These are phyloP conservation scores for Mentha longifolia DNA, from an alignment of 257 asterid genomes.

Conservation along the genomic window DNA sequence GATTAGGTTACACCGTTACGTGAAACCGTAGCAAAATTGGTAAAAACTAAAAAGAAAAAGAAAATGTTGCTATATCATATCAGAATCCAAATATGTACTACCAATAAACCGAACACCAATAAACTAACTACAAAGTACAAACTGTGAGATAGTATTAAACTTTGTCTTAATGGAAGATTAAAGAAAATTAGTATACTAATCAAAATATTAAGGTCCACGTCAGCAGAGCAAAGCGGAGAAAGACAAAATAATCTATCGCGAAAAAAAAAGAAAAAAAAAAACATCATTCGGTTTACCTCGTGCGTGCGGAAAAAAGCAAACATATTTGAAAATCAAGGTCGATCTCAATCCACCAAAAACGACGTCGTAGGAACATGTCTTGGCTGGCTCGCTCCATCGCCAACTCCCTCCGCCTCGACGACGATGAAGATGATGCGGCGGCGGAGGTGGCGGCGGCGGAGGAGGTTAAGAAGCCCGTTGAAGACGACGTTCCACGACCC, in stretches of 20 bases:
- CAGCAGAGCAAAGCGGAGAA: slow-evolving; percentile 17
- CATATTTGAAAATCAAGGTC: slow-evolving; percentile 32
- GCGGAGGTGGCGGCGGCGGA: slow-evolving; percentile 19
- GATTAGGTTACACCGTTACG: no score
- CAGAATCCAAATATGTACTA: no score
- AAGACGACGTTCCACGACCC: slow-evolving; percentile 35
- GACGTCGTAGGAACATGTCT: slow-evolving; percentile 62
- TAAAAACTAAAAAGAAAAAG: no score
- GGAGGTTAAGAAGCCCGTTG: slow-evolving; percentile 22
- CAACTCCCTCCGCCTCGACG: slow-evolving; percentile 79
- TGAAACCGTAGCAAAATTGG: no score
- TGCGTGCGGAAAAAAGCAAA: slow-evolving; percentile 3
- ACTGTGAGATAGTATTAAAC: no score
- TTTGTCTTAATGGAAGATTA: neutral
- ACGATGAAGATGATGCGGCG: slow-evolving; percentile 35
- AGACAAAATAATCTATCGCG: slow-evolving; percentile 30
- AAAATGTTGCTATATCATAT: no score
- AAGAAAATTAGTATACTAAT: neutral
- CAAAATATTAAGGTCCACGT: slow-evolving; percentile 30
- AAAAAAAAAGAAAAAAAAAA: slow-evolving; percentile 10
- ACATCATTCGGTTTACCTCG: slow-evolving; percentile 31
- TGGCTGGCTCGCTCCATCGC: slow-evolving; percentile 94
- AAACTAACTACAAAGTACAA: no score
- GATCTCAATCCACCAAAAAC: slow-evolving; percentile 38
- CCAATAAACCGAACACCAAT: no score